Evolutionary conservation across 169 alveolate species (phyloP).

Genomic region (Eimeria brunetti): DNA sequence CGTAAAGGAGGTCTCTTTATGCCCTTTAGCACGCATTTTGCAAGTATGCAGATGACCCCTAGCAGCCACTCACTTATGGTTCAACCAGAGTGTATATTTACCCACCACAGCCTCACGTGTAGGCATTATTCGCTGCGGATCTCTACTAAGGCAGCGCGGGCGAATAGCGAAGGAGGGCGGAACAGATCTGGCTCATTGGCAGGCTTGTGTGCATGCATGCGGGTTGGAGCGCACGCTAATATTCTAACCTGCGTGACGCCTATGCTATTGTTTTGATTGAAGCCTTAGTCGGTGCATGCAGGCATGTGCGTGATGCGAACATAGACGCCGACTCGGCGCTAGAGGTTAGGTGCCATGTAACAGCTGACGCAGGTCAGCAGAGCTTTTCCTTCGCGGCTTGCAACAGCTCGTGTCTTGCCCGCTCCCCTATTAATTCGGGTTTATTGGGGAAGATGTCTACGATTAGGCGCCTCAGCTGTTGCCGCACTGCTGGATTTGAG

Average conservation of each 20-base stretch:
- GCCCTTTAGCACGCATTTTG: conserved; percentile 75
- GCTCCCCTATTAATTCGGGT: conserved; percentile 60
- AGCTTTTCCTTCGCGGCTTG: conserved; percentile 61
- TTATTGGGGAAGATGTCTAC: background rate
- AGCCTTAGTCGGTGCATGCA: background rate
- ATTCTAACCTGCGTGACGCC: conserved; percentile 1
- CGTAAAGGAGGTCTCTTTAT: conserved; percentile 22
- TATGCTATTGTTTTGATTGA: background rate
- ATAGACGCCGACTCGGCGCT: conserved; percentile 22
- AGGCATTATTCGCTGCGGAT: background rate
- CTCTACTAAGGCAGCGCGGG: conserved; percentile 2
- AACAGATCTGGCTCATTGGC: conserved; percentile 9
- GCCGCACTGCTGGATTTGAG: conserved; percentile 31
- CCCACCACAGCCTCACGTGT: conserved; percentile 4
- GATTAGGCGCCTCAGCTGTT: conserved; percentile 52
- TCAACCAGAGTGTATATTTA: background rate
- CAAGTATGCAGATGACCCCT: conserved; percentile 66
- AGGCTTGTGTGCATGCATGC: conserved; percentile 14
- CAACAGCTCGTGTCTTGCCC: conserved; percentile 52
- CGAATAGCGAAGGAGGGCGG: background rate
- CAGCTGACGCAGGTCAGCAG: conserved; percentile 13
- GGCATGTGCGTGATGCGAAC: background rate
- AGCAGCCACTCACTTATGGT: background rate
- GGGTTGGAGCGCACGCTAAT: conserved; percentile 4
- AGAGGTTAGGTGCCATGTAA: background rate